Evolutionary conservation across 129 eudicot species (phyloP).

Genomic region (Helianthus tuberosus): DNA sequence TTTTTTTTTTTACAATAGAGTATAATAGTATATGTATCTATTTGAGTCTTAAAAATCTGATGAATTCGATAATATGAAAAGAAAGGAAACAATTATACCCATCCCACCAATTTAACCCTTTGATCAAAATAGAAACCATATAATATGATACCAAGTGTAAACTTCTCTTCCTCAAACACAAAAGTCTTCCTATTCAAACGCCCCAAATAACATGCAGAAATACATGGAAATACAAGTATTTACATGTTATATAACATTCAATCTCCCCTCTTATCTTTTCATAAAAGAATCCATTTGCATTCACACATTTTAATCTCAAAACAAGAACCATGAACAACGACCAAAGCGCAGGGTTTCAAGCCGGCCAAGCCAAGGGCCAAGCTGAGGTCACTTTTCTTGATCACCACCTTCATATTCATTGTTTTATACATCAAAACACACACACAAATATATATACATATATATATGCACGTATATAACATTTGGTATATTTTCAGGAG

Average conservation of each 20-base stretch:
- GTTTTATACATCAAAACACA: background rate
- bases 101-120: too few species aligned
- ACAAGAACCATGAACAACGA: slow-evolving; percentile 39
- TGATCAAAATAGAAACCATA: slow-evolving; percentile 1
- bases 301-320: slow-evolving; percentile 21
- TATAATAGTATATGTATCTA: too few species aligned
- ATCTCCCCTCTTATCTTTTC: slow-evolving; percentile 21
- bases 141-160: slow-evolving; percentile 15
- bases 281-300: slow-evolving; percentile 14
- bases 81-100: too few species aligned
- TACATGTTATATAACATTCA: slow-evolving; percentile 28
- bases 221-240: slow-evolving; percentile 15
- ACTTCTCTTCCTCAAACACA: slow-evolving; percentile 24
- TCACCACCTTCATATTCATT: background rate
- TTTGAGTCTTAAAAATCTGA: too few species aligned
- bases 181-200: slow-evolving; percentile 21
- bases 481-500: slow-evolving; percentile 44
- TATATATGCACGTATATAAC: background rate
- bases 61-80: too few species aligned
- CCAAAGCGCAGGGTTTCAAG: slow-evolving; percentile 49
- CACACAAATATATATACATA: too few species aligned
- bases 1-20: too few species aligned
- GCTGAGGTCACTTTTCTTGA: slow-evolving; percentile 39
- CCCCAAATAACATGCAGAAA: slow-evolving; percentile 30
- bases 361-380: slow-evolving; percentile 75